Percentiles rank a stretch among this genome's conserved stretches.
These are phyloP conservation scores for Moesziomyces sp. DNA, from an alignment of 1,284 basidiomycete genomes.

Conservation along the genomic window DNA sequence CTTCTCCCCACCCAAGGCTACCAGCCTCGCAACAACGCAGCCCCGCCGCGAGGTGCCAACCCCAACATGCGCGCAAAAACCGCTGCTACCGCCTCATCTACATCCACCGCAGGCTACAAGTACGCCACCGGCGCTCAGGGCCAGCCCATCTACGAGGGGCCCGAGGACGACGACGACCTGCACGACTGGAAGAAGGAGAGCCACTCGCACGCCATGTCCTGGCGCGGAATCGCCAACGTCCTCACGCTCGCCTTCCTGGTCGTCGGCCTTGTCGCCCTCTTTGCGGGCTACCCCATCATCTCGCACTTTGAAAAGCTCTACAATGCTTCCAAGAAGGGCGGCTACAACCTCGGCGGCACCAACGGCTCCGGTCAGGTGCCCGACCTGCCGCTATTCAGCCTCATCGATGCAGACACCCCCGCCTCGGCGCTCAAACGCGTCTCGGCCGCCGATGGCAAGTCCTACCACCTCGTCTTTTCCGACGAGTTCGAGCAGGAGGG, in stretches of 20 bases:
- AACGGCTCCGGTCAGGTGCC: constrained; percentile 63
- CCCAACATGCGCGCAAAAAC: constrained; percentile 8
- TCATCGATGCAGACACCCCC: constrained; percentile 57
- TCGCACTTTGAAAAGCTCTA: constrained; percentile 32
- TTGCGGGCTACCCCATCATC: constrained; percentile 59
- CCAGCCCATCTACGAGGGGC: constrained; percentile 24
- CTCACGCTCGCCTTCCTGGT: constrained; percentile 38
- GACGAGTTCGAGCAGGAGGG: constrained; percentile 61
- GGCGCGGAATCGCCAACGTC: constrained; percentile 50
- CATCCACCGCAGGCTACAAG: constrained; percentile 23
- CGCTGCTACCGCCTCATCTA: constrained; percentile 12
- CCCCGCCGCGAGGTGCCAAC: background rate
- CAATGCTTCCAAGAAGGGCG: constrained; percentile 17
- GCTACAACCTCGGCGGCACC: constrained; percentile 76
- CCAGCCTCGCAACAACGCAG: constrained; percentile 10
- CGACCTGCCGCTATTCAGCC: constrained; percentile 40
- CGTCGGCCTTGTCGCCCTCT: constrained; percentile 47
- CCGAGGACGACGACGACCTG: constrained; percentile 56
- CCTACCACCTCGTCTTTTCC: constrained; percentile 59
- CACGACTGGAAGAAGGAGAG: constrained; percentile 48
- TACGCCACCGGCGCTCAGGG: constrained; percentile 17
- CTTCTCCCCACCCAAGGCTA: constrained; percentile 16
- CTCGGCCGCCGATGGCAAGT: constrained; percentile 27
- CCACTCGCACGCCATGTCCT: constrained; percentile 29
- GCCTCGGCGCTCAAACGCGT: constrained; percentile 31